Base-by-base conservation (phyloP, 2,329 filamentous ascomycete genomes). In the Cryphonectria naterciae region DNA sequence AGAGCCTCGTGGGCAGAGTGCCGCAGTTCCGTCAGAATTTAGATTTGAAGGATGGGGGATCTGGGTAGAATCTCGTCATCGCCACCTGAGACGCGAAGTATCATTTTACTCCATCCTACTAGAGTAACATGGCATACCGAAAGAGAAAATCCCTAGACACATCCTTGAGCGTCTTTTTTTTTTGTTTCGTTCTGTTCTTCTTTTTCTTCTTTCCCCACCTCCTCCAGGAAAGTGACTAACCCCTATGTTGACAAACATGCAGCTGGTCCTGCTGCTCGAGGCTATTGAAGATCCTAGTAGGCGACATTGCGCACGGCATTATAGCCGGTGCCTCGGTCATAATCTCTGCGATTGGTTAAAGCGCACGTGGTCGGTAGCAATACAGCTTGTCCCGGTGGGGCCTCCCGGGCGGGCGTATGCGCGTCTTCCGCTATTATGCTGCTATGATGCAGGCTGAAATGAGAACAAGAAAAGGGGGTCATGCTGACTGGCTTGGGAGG, bases 301-400 rank as follows among this genome's bases (percentile, higher is more conserved):
- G 54, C 54, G 54, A 56, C 13, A 56, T 56, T 56, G 54, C 54
- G 25, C 54, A 58, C 54, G 54, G 54, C 28, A 19, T 7, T 58
- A 19, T 15, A 61, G 25, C 35, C 32, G 58, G 58, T n/a, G 39
- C 32, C 8, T 61, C 35, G 58, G 58, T 17, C 35, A 11, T n/a
- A 39, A 5, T n/a, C 19, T 39, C 32, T 39, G 58, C 35, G 58
- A 61, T 61, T 61, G 58, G 58, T 35, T 39, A 22, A 39, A 22
- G 15, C 35, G 58, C 58, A 61, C 58, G 58, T 61, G 58, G 58
- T 35, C 58, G 58, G 58, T 35, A 39, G 54, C 54, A 58, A 35
- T 58, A 58, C 25, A 39, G 58, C 35, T 19, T 22, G 58, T n/a
- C 19, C 32, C 19, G 32, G 32, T 39, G 58, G 58, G 35, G 28